Base-by-base conservation (phyloP, 2,329 filamentous ascomycete species). In the Ceratocystis cacaofunesta region DNA sequence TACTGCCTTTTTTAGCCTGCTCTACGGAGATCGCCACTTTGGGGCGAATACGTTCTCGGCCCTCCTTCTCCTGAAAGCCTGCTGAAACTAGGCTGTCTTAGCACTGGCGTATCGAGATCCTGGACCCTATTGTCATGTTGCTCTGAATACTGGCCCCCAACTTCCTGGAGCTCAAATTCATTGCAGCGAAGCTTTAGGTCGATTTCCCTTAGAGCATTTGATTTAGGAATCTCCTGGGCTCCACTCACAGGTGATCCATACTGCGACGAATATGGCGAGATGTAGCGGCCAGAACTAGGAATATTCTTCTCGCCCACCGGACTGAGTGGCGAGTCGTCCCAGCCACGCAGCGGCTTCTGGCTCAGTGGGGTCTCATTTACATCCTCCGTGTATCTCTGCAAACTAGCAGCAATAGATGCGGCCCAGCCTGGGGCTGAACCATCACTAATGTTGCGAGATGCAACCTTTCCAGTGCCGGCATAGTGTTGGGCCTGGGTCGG, bases 231-330 rank as follows among this genome's bases (percentile, higher is more conserved):
- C 32, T 46, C 32, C 52, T 60, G 50, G 12, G 52, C 48, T 7
- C 64, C 17, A 64, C 76, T 81, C 67, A 82, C 76, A 0, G 83
- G 83, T 70, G 82, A 85, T 72, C 76, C 82, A 73, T 79, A 85
- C 67, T 83, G 80, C 50, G 82, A 84, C 22, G 76, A 78, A 70
- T 85, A 86, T 0, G 84, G 83, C 2, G 82, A 84, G 68, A 84
- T 79, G 72, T 85, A 83, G 5, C 76, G 77, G 17, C 61, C 58
- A 17, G 62, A 17, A 25, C 52, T 30, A 0, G 76, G 73, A 68
- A 75, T 77, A 0, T 70, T 67, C 67, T 73, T 73, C 58, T 78
- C 76, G 1, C 76, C 75, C 55, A 71, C 71, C 1, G 74, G 75
- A 58, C 78, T 81, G 36, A 78, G 69, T 0, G 78, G 83, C 30